Evolutionary conservation across 305 asterid species (phyloP), one percentile per base, ranked within the genome.

Genomic region (Fraxinus angustifolia): DNA sequence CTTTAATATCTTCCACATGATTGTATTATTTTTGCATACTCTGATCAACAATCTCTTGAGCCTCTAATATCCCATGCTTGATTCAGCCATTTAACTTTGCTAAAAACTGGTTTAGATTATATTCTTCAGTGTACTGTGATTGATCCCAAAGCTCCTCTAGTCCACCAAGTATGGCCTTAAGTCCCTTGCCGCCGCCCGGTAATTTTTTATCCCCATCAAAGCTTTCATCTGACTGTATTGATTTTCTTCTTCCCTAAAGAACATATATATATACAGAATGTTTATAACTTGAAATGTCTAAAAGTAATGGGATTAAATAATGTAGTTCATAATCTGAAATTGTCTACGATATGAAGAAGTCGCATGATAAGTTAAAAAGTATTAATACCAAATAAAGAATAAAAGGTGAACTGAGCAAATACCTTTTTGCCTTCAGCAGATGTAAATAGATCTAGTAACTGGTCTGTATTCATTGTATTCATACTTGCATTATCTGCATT

Each of bases 131-230:
- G 90, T 96, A 96, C 86, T 94, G 98, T 70, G 99, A 93, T 79
- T 96, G 98, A 87, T 96, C 99, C 99, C 99, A 96, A n/a, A 96
- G 98, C 79, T 96, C 98, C 80, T 93, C 99, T 35, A 96, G 87
- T 81, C 97, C 97, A 40, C 98, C 99, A 73, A 96, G 97, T 81
- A 96, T 93, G 78, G 93, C 91, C 85, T 94, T 93, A 40, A 96
- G 88, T 50, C 97, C 98, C 93, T 92, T 94, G 30, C 92, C 92
- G 50, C 87, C 80, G 70, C 94, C 87, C 1, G 95, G 87, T 84
- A 88, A n/a, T 82, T 90, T 92, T 4, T 88, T 21, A 73, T 94
- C 97, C 42, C 81, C 91, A 0, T 89, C 94, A 5, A 87, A 84
- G 34, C 81, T 78, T 62, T 83, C 92, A 67, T 78, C 85, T 8